Conservation (phyloP, 73 alveolate genomes). For the Tetrahymena borealis region DNA sequence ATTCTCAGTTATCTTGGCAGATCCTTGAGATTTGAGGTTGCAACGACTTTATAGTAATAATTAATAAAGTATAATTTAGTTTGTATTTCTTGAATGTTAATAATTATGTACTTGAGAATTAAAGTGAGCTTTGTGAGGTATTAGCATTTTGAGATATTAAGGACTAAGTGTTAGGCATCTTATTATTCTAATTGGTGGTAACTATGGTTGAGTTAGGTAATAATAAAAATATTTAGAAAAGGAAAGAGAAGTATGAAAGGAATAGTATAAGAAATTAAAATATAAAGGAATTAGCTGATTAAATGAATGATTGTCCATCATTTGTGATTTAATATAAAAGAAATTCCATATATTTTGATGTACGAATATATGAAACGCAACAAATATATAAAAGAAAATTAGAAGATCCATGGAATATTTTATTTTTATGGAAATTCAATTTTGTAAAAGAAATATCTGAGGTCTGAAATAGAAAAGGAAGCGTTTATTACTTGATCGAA, state of each 20-base stretch:
- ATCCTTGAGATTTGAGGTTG: not conserved
- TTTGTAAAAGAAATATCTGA: not conserved
- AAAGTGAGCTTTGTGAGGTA: not conserved
- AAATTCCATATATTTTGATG: not conserved
- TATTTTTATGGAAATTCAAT: not conserved
- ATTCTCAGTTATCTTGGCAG: not conserved
- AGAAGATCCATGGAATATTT: not conserved
- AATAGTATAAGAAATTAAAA: not conserved
- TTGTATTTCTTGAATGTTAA: no score
- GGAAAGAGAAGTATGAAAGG: not conserved
- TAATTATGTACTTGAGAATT: not conserved
- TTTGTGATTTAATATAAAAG: not conserved
- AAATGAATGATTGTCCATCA: not conserved
- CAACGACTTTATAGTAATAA: no score
- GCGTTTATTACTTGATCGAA: not conserved
- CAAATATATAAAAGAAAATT: not conserved
- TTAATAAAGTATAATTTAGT: no score
- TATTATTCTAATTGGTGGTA: not conserved
- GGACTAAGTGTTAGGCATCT: not conserved
- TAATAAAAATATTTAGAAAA: not conserved
- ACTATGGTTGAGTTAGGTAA: not conserved
- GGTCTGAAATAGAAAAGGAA: not conserved
- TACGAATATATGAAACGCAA: not conserved
- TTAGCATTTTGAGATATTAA: not conserved
- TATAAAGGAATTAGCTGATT: no score